Evolutionary conservation across 495 filamentous ascomycete genomes (phyloP).

Genomic region (Neurospora terricola): DNA sequence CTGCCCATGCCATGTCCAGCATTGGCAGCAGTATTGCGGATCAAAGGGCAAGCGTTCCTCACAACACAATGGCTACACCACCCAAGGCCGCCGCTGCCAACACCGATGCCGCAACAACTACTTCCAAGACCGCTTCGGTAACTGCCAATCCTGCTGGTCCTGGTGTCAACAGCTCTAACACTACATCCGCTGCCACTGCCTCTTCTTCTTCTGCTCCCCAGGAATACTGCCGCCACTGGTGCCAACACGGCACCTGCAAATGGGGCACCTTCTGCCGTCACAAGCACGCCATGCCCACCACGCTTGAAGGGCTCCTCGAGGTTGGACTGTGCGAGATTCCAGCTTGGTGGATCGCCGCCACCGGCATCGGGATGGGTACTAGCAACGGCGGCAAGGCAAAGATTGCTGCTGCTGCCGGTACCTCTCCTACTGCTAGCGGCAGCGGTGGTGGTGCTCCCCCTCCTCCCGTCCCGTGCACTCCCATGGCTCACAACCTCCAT

Average conservation of each 20-base stretch:
- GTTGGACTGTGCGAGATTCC: conserved; percentile 28
- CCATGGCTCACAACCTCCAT: not conserved
- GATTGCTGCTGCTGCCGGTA: not conserved
- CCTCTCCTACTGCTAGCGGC: not conserved
- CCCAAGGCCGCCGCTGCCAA: not conserved
- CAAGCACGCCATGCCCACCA: conserved; percentile 33
- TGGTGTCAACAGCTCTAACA: not conserved
- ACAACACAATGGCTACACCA: not conserved
- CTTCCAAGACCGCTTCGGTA: not conserved
- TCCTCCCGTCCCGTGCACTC: not conserved
- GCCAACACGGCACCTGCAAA: conserved; percentile 33
- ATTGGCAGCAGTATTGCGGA: not conserved
- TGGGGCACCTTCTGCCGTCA: conserved; percentile 31
- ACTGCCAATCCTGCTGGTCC: not conserved
- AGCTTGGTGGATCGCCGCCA: conserved; percentile 20
- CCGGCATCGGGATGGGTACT: not conserved
- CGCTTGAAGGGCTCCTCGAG: conserved; percentile 21
- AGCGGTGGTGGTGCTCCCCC: not conserved
- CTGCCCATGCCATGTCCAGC: not conserved
- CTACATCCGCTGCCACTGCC: not conserved
- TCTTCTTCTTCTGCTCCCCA: not conserved
- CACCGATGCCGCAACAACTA: not conserved
- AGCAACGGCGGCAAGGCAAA: not conserved
- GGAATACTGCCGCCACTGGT: conserved; percentile 36
- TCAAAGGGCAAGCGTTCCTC: not conserved